Evolutionary conservation across 306 rosid genomes (phyloP).

Genomic region (Comarum palustre): DNA sequence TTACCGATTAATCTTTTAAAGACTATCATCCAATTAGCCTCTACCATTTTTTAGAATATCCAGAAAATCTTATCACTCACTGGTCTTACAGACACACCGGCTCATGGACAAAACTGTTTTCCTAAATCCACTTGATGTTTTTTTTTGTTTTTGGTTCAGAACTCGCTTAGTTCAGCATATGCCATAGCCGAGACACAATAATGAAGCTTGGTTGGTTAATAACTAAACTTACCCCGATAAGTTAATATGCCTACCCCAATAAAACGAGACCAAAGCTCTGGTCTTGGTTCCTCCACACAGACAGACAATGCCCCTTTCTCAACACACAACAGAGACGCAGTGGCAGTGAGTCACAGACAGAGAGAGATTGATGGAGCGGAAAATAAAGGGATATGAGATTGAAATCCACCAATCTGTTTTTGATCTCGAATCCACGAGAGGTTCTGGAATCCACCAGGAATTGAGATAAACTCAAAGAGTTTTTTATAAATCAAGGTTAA

Average conservation of each 20-base stretch:
- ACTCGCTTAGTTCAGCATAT: neutral
- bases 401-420: no score
- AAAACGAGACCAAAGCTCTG: constrained; percentile 26
- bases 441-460: no score
- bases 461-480: no score
- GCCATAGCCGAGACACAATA: neutral
- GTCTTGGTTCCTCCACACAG: constrained; percentile 27
- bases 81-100: no score
- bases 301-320: constrained; percentile 30
- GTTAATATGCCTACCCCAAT: constrained; percentile 8
- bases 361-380: neutral
- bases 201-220: constrained; percentile 14
- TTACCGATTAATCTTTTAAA: no score
- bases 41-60: no score
- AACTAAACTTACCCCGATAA: constrained; percentile 7
- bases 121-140: neutral
- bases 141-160: no score
- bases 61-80: no score
- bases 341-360: neutral
- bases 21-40: no score
- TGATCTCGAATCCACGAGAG: no score
- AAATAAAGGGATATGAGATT: no score
- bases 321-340: constrained; percentile 30
- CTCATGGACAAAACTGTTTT: neutral
- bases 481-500: no score